Evolutionary conservation across 495 filamentous ascomycete genomes (phyloP).

Genomic region (Aspergillus leporis): DNA sequence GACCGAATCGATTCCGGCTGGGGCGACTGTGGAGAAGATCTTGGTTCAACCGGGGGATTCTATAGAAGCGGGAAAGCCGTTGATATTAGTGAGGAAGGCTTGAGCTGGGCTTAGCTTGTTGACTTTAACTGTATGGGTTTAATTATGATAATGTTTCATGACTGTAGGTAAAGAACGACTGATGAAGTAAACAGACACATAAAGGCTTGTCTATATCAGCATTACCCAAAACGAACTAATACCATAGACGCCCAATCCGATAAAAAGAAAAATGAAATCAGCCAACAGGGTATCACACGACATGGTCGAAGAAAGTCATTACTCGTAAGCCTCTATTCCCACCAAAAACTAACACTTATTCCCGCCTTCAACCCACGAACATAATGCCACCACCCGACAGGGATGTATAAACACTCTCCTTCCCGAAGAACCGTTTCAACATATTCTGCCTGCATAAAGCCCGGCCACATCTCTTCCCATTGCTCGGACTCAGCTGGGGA

Average conservation of each 20-base stretch:
- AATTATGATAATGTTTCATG: background rate
- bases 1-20: slow-evolving; percentile 24
- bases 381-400: slow-evolving; percentile 98
- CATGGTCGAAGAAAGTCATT: background rate
- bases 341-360: slow-evolving; percentile 98
- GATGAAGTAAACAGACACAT: no score
- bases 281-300: no score
- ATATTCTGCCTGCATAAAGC: slow-evolving; percentile 62
- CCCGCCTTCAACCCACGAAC: slow-evolving; percentile 82
- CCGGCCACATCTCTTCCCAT: slow-evolving; percentile 56
- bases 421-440: slow-evolving; percentile 76
- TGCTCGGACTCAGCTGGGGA: slow-evolving; percentile 47
- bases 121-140: background rate
- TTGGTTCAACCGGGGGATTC: slow-evolving; percentile 43
- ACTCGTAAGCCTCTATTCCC: slow-evolving; percentile 44
- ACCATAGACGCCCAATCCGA: no score
- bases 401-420: slow-evolving; percentile 89
- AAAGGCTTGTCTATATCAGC: no score
- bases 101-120: background rate
- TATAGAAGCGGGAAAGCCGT: slow-evolving; percentile 39
- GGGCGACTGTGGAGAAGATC: slow-evolving; percentile 37
- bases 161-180: background rate
- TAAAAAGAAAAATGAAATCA: no score
- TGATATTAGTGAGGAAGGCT: slow-evolving; percentile 30
- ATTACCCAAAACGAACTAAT: no score